phyloP scores from a whole-genome alignment of 306 rosid species.

The Lablab purpureus region DNA sequence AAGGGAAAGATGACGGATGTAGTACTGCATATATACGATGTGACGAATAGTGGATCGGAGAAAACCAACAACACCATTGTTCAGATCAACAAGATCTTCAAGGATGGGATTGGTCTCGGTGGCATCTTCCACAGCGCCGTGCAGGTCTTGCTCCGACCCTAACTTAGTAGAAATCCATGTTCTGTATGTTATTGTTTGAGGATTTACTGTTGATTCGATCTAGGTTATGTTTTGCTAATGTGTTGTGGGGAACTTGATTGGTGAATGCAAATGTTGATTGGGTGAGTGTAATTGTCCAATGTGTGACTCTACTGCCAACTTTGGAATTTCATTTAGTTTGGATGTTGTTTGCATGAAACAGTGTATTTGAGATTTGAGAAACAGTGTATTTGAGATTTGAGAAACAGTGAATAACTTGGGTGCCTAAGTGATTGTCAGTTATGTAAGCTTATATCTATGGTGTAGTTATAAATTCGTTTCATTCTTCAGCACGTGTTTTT shows the following conservation, averaged over 20 bases:
- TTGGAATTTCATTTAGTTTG: not conserved
- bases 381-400: constrained; percentile 24
- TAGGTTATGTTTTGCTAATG: not conserved
- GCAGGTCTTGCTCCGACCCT: constrained; percentile 60
- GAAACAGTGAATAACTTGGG: not conserved
- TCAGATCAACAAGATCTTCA: constrained; percentile 97
- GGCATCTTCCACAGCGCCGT: constrained; percentile 99
- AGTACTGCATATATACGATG: constrained; percentile 84
- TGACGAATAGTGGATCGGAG: constrained; percentile 99
- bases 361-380: constrained; percentile 33
- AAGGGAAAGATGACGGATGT: constrained; percentile 81
- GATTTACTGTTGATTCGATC: constrained; percentile 51
- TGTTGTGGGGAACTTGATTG: constrained; percentile 1
- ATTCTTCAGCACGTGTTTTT: not conserved
- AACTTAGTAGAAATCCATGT: constrained; percentile 9
- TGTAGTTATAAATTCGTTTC: not conserved
- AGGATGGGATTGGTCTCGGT: constrained; percentile 96
- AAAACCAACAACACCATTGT: constrained; percentile 92
- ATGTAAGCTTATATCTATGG: not conserved
- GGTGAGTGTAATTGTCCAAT: constrained; percentile 9
- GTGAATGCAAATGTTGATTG: not conserved
- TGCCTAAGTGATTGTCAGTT: constrained; percentile 23
- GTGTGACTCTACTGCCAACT: constrained; percentile 17
- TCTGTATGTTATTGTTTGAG: constrained; percentile 35
- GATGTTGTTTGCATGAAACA: not conserved